Percentiles rank a stretch among this genome's conserved stretches.
phyloP scores from a whole-genome alignment of 495 filamentous ascomycete species.

The Haplographium delicatum region DNA sequence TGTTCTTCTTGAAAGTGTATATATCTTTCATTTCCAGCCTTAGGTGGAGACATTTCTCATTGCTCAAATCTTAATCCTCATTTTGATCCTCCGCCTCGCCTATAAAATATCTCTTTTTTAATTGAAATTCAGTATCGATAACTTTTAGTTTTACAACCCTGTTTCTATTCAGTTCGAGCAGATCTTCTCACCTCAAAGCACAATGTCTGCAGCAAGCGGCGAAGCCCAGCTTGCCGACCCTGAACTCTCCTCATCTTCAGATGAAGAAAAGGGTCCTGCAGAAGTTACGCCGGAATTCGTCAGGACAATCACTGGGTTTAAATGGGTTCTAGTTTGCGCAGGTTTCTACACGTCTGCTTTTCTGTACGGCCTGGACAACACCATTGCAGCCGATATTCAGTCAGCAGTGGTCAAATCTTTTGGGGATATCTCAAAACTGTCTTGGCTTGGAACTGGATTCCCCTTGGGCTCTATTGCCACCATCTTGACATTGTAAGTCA shows the following conservation, averaged over 20 bases:
- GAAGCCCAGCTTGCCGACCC: not conserved
- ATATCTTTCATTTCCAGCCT: no score
- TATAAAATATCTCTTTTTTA: no score
- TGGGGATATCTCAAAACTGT: conserved; percentile 43
- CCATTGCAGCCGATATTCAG: conserved; percentile 55
- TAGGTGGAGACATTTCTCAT: no score
- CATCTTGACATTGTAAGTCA: conserved; percentile 28
- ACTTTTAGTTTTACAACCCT: no score
- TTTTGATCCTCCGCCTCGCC: no score
- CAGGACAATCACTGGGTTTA: conserved; percentile 3
- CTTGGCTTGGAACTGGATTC: conserved; percentile 53
- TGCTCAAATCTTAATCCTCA: no score
- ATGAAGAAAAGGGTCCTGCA: not conserved
- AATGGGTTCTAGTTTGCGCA: conserved; percentile 4
- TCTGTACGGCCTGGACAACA: conserved; percentile 39
- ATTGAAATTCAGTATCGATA: no score
- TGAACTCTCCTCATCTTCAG: not conserved
- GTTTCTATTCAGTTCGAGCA: no score
- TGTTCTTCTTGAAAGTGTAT: no score
- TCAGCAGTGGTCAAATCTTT: conserved; percentile 42
- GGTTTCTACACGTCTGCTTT: conserved; percentile 4
- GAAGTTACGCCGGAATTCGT: not conserved
- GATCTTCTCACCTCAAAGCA: no score
- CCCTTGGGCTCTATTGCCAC: conserved; percentile 40
- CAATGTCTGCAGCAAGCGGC: not conserved